phyloP scores from a whole-genome alignment of 176 grass and related monocot genomes.

The Olyra latifolia region DNA sequence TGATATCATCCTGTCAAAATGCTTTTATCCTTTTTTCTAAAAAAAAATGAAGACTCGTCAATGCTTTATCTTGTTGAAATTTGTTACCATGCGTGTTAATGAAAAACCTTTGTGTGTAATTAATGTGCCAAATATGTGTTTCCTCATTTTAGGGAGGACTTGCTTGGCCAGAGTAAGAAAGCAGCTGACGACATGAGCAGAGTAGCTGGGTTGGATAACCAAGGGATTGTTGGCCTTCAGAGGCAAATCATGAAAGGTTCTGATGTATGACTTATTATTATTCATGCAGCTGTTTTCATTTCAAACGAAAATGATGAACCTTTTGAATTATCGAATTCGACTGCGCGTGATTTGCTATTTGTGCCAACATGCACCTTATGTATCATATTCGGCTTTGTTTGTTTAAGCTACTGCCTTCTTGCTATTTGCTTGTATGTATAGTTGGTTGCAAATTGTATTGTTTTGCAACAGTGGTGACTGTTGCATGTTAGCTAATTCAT shows the following conservation, averaged over 20 bases:
- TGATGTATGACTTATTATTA: not conserved
- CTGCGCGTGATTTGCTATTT: not conserved
- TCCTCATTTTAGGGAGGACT: slow-evolving; percentile 57
- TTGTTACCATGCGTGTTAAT: not conserved
- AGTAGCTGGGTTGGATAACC: slow-evolving; percentile 60
- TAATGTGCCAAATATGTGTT: not conserved
- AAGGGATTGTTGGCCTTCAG: slow-evolving; percentile 63
- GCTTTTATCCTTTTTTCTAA: not conserved
- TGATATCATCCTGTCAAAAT: not conserved
- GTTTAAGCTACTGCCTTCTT: not conserved
- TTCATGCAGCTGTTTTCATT: not conserved
- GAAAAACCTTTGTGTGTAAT: not conserved
- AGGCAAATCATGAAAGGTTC: slow-evolving; percentile 78
- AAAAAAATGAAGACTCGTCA: not conserved
- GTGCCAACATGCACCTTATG: not conserved
- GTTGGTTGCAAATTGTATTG: not conserved
- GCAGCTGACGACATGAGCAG: slow-evolving; percentile 54
- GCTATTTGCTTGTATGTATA: not conserved
- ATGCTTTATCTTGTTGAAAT: not conserved
- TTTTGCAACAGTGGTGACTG: not conserved
- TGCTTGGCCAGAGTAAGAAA: slow-evolving; percentile 59
- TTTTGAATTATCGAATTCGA: not conserved
- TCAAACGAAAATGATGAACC: not conserved
- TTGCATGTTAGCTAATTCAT: not conserved
- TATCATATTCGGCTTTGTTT: not conserved